Evolutionary conservation across 2,329 filamentous ascomycete genomes (phyloP), one percentile per base, ranked within the genome.

Genomic region (Alternaria arborescens): DNA sequence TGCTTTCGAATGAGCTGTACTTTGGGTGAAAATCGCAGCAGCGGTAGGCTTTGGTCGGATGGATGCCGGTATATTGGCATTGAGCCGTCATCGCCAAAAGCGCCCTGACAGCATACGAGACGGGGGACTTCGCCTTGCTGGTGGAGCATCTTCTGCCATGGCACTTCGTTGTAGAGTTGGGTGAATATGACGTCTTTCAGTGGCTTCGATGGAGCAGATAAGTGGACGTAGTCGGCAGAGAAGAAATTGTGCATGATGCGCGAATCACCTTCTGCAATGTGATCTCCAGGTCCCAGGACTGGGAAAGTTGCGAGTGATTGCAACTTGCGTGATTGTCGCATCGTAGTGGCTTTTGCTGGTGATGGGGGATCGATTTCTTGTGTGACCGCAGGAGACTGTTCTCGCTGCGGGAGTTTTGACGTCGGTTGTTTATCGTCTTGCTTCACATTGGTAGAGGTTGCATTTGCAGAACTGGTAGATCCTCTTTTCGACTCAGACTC

Each of bases 41-140:
- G 79, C 0, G 91, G 89, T 0, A 94, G 90, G 1, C 91, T 92
- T 76, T 96, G 91, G 73, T 99, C 95, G 4, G 93, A 88, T 44
- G 95, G 95, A 78, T 98, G 95, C 14, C 95, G 91, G 78, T 99
- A 99, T n/a, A 98, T 85, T 22, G 95, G 95, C 76, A 91, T 89
- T 66, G 84, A 89, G 18, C 91, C 92, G 70, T 94, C 89, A 0
- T 82, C 74, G 40, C 83, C 84, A 30, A 93, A 82, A 16, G 86
- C 82, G 4, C 94, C 95, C 77, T 98, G 94, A 20, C 97, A 93
- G 50, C 93, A 93, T 7, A 98, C 92, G 2, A 97, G 86, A 38
- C 95, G 89, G 43, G 95, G 95, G 0, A 98, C 95, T 70, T 95
- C 91, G 26, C 95, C 94, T 34, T 92, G 92, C 66, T 94, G 90